These are phyloP conservation scores for Cryptococcus wingfieldii DNA, from an alignment of 1,284 basidiomycete genomes.

Conservation along the genomic window DNA sequence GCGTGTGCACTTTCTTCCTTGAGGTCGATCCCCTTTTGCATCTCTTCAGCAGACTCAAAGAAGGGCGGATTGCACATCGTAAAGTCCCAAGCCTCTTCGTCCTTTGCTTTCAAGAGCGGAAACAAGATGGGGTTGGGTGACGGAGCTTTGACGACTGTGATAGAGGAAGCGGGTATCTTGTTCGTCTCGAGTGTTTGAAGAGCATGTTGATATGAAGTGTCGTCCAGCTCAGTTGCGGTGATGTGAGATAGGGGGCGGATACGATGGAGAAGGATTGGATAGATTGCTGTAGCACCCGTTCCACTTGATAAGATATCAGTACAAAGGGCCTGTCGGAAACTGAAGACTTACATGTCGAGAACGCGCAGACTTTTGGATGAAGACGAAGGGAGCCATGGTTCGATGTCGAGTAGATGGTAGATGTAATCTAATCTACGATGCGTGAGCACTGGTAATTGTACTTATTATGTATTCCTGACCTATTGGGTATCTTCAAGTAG, in stretches of 20 bases:
- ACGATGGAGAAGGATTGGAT: slow-evolving; percentile 69
- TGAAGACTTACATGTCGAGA: slow-evolving; percentile 52
- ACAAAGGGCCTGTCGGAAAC: slow-evolving; percentile 26
- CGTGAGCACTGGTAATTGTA: not conserved
- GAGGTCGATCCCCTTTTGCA: slow-evolving; percentile 56
- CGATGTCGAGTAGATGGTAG: slow-evolving; percentile 65
- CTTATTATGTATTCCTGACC: slow-evolving; percentile 22
- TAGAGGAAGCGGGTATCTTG: slow-evolving; percentile 49
- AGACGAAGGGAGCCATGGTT: slow-evolving; percentile 17
- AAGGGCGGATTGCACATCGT: slow-evolving; percentile 97
- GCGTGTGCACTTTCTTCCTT: slow-evolving; percentile 65
- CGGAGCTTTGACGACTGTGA: slow-evolving; percentile 53
- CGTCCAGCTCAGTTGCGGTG: slow-evolving; percentile 70
- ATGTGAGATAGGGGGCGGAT: slow-evolving; percentile 59
- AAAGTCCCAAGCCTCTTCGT: slow-evolving; percentile 42
- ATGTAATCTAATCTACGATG: slow-evolving; percentile 67
- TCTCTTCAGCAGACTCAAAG: slow-evolving; percentile 68
- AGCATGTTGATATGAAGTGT: slow-evolving; percentile 57
- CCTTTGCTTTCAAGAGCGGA: slow-evolving; percentile 44
- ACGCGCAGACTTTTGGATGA: slow-evolving; percentile 31
- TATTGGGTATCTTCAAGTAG: slow-evolving; percentile 35
- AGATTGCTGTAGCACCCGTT: slow-evolving; percentile 85
- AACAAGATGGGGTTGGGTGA: slow-evolving; percentile 54
- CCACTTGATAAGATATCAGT: slow-evolving; percentile 56
- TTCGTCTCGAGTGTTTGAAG: slow-evolving; percentile 58